Evolutionary conservation across 371 early-diverging fungal genomes (phyloP), one percentile per base, ranked within the genome.

Genomic region (Mortierella sp.): DNA sequence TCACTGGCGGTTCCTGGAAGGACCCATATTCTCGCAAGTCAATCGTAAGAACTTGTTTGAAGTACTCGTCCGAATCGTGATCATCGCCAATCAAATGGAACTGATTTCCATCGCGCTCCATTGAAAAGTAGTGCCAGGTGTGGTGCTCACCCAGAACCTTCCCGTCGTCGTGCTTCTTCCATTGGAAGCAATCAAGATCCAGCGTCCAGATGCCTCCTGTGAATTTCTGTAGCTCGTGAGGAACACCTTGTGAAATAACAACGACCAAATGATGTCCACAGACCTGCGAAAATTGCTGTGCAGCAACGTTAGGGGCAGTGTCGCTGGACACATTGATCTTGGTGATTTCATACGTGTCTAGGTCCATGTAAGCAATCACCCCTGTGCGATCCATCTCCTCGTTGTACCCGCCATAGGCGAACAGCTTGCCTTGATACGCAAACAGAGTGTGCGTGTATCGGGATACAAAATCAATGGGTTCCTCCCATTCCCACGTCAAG

Each of bases 61-160:
- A 86, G 65, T 86, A 88, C 34, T 89, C 88, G 47, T 90, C 89
- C 16, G 83, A 82, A 23, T 87, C 86, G 34, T 84, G 83, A 18
- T 80, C 82, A 39, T 79, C 84, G 8, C 92, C 92, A 65, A 89
- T 86, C 7, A 91, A 65, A 50, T 88, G 82, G 49, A 90, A 86
- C 13, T 67, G 74, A 0, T 79, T 79, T 41, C 83, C 79, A 46
- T 90, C 80, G 63, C 86, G 83, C 10, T 80, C 81, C 86, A 88
- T 87, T 13, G 89, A 85, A 72, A 88, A 89, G 52, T 86, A 85
- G 58, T 88, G 83, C 92, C 92, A 91, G n/a, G 81, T 82, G 26
- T 69, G 61, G 41, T 81, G 80, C 39, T 71, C 64, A 27, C 84
- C 85, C 47, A 87, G 83, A 16, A 79, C 71, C 14, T 84, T 64